Percentiles rank a stretch among this genome's conserved stretches.
These are phyloP conservation scores for Hypoxylon rubiginosum DNA, from an alignment of 2,329 filamentous ascomycete genomes.

Conservation along the genomic window DNA sequence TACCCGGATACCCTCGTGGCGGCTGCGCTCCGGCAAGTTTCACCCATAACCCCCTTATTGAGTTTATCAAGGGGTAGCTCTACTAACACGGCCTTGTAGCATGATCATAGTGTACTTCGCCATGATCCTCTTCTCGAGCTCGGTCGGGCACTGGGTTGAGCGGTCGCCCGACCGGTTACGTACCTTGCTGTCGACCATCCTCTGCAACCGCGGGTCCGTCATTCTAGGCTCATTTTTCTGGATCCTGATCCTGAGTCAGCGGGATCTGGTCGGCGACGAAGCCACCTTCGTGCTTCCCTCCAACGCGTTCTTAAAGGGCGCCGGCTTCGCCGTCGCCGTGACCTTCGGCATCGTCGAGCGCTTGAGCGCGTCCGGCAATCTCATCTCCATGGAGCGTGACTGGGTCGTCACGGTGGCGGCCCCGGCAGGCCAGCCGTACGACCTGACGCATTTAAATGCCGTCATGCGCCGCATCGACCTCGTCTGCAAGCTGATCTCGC, in stretches of 20 bases:
- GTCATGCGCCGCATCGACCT: constrained; percentile 70
- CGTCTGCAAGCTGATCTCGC: constrained; percentile 68
- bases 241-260: constrained; percentile 54
- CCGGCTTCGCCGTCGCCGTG: constrained; percentile 54
- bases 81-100: constrained; percentile 38
- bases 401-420: constrained; percentile 58
- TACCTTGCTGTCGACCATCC: constrained; percentile 58
- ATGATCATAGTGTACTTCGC: constrained; percentile 55
- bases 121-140: constrained; percentile 58
- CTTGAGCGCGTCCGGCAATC: constrained; percentile 58
- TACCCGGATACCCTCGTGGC: constrained; percentile 59
- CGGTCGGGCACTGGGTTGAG: constrained; percentile 59
- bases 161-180: constrained; percentile 55
- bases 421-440: constrained; percentile 51
- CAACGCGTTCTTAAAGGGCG: constrained; percentile 48
- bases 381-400: constrained; percentile 62
- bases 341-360: constrained; percentile 58
- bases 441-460: constrained; percentile 62
- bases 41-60: neutral
- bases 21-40: constrained; percentile 55
- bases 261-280: constrained; percentile 40
- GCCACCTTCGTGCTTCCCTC: constrained; percentile 40
- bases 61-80: neutral
- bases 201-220: constrained; percentile 58
- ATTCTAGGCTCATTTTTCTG: constrained; percentile 57